Percentiles rank a stretch among this genome's conserved stretches.
phyloP scores from a whole-genome alignment of 2,329 filamentous ascomycete species.

The Aspergillus fischeri region DNA sequence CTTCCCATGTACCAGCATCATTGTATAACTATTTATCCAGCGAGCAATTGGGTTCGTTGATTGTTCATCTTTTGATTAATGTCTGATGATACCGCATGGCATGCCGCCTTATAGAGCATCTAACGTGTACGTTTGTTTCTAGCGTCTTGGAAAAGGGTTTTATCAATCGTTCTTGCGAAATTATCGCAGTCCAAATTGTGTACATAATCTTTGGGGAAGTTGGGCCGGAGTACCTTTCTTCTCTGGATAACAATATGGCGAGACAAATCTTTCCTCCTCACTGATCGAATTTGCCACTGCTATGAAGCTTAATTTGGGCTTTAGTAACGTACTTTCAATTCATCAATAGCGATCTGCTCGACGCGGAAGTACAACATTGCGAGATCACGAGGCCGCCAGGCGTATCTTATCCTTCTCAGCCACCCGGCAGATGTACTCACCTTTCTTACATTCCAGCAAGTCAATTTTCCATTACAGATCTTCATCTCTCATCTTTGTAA shows the following conservation, averaged over 20 bases:
- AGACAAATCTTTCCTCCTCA: neutral
- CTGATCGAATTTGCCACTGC: neutral
- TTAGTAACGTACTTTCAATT: neutral
- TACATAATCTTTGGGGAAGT: neutral
- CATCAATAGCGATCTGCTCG: neutral
- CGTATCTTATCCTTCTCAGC: neutral
- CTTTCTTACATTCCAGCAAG: neutral
- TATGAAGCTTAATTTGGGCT: neutral
- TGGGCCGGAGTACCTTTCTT: neutral
- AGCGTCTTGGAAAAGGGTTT: neutral
- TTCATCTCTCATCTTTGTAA: neutral
- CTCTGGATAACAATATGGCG: neutral
- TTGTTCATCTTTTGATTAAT: slow-evolving; percentile 3
- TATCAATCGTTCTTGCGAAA: neutral
- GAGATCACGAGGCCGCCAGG: neutral
- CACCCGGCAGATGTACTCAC: neutral
- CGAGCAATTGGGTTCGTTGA: slow-evolving; percentile 7
- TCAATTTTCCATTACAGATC: neutral
- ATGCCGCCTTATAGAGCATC: neutral
- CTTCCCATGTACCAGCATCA: slow-evolving; percentile 14
- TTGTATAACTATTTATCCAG: slow-evolving; percentile 21
- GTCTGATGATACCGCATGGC: slow-evolving; percentile 13
- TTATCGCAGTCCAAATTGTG: neutral
- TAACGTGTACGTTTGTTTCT: neutral
- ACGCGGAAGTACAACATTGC: neutral